A percentile compares a stretch with the other conserved stretches of the same genome.
Conservation (phyloP, 768 basidiomycete genomes). For the Mycena rebaudengoi region DNA sequence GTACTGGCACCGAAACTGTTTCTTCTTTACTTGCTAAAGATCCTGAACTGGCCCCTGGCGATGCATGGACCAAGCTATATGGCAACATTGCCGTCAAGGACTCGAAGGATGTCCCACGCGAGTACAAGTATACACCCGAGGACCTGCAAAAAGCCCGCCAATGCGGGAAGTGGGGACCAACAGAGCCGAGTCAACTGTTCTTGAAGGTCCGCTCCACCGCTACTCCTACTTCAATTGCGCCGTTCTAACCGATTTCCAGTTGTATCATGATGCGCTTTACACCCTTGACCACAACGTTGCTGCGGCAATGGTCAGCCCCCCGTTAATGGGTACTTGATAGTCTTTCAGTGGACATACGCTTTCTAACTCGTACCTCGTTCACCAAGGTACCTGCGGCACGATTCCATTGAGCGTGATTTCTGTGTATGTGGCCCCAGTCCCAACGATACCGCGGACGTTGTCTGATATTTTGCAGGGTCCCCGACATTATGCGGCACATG, state of each 20-base stretch:
- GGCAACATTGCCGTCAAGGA: slow-evolving; percentile 30
- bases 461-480: slow-evolving; percentile 49
- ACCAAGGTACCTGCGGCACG: no score
- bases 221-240: background rate
- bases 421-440: slow-evolving; percentile 41
- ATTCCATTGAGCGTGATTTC: slow-evolving; percentile 71
- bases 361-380: no score
- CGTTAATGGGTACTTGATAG: slow-evolving; percentile 68
- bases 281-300: slow-evolving; percentile 63
- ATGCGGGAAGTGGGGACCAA: slow-evolving; percentile 61
- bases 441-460: background rate
- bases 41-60: slow-evolving; percentile 42
- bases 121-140: slow-evolving; percentile 34
- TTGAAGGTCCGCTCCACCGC: slow-evolving; percentile 47
- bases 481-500: slow-evolving; percentile 80
- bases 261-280: slow-evolving; percentile 70
- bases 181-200: slow-evolving; percentile 64
- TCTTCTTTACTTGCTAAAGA: slow-evolving; percentile 51
- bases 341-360: no score
- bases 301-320: slow-evolving; percentile 66
- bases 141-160: slow-evolving; percentile 56
- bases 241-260: slow-evolving; percentile 41
- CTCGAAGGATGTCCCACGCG: slow-evolving; percentile 4
- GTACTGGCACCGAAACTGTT: slow-evolving; percentile 45
- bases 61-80: slow-evolving; percentile 51